Percentiles rank a stretch among this genome's conserved stretches.
Conservation (phyloP, 164 flowering plant genomes). For the Annona cherimola region DNA sequence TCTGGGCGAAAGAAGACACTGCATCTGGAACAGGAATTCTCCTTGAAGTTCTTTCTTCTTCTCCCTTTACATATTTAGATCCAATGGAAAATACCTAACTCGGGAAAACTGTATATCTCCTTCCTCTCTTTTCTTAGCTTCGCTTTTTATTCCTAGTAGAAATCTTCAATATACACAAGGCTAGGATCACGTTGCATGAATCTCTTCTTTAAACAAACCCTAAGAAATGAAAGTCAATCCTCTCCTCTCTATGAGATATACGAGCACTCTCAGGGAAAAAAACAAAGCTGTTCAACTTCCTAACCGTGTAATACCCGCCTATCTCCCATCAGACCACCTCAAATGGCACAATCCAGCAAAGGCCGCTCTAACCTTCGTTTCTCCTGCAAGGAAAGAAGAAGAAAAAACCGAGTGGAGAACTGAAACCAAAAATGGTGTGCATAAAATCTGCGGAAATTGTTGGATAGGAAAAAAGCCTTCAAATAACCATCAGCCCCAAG, state of each 20-base stretch:
- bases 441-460: not conserved
- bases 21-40: conserved; percentile 1
- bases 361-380: conserved; percentile 5
- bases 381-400: not conserved
- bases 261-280: not conserved
- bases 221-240: not conserved
- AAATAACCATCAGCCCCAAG: too few relatives aligned
- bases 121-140: not conserved
- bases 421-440: not conserved
- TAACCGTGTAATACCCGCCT: conserved; percentile 1
- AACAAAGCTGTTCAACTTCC: conserved; percentile 4
- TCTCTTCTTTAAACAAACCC: not conserved
- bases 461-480: not conserved
- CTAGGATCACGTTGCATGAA: not conserved
- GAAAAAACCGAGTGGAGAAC: not conserved
- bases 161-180: not conserved
- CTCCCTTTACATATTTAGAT: not conserved
- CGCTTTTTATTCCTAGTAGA: not conserved
- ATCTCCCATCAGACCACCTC: conserved; percentile 9
- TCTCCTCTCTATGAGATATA: not conserved
- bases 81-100: not conserved
- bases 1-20: not conserved
- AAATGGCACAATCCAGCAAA: conserved; percentile 6
- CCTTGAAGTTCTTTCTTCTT: not conserved
- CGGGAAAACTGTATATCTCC: not conserved